Evolutionary conservation across 1,284 basidiomycete species (phyloP).

Genomic region (Cryptococcus wingfieldii): DNA sequence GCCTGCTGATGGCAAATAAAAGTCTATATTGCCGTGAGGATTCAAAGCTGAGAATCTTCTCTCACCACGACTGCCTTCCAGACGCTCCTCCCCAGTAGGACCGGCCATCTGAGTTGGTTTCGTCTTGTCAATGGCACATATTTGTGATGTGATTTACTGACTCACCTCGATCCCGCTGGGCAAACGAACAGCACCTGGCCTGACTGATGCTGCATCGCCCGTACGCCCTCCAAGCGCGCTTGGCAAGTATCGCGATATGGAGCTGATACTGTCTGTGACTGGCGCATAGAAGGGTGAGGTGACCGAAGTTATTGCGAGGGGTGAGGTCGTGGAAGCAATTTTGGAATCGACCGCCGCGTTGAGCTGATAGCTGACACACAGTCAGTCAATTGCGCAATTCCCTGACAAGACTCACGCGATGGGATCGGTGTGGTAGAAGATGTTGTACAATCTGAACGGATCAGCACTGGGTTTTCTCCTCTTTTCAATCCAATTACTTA

Average conservation of each 20-base stretch:
- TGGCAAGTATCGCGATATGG: conserved; percentile 40
- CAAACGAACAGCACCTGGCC: conserved; percentile 36
- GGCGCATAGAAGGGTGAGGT: conserved; percentile 47
- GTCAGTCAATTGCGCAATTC: conserved; percentile 34
- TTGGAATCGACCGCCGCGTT: conserved; percentile 45
- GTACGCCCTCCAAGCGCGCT: conserved; percentile 17
- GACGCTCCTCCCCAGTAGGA: conserved; percentile 36
- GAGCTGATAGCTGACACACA: conserved; percentile 45
- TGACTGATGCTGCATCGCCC: conserved; percentile 24
- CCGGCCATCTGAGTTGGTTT: conserved; percentile 31
- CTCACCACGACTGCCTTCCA: conserved; percentile 43
- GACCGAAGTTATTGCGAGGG: conserved; percentile 51
- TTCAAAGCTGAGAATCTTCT: conserved; percentile 48
- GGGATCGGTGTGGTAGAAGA: conserved; percentile 55
- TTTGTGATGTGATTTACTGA: background rate
- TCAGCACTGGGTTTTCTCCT: background rate
- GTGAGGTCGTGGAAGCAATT: conserved; percentile 45
- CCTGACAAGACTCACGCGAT: conserved; percentile 41
- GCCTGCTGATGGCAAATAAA: conserved; percentile 42
- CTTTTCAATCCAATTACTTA: conserved; percentile 8
- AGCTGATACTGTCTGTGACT: conserved; percentile 32
- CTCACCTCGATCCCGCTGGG: conserved; percentile 43
- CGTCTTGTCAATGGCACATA: background rate
- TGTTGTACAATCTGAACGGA: conserved; percentile 48
- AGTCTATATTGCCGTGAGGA: conserved; percentile 49